Conservation (phyloP, 345 rosid genomes). For the Murraya koenigii region DNA sequence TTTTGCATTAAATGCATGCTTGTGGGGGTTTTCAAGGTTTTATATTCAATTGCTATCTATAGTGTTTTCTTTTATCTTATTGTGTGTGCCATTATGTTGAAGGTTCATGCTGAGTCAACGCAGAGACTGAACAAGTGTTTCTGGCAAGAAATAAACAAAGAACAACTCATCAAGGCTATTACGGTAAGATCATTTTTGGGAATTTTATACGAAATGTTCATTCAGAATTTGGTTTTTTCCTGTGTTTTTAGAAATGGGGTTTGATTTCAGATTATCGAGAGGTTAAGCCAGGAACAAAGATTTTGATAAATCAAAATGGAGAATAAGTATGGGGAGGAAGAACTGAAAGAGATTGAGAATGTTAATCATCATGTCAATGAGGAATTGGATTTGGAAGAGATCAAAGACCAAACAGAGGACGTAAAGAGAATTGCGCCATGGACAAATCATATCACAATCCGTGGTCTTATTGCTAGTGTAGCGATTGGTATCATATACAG, state of each 20-base stretch:
- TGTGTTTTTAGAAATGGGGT: background rate
- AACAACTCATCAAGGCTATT: background rate
- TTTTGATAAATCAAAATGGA: constrained; percentile 6
- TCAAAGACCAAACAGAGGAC: constrained; percentile 36
- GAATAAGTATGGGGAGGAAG: constrained; percentile 23
- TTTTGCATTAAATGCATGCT: background rate
- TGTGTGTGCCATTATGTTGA: background rate
- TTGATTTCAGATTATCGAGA: background rate
- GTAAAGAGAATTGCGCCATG: constrained; percentile 62
- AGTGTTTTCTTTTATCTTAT: background rate
- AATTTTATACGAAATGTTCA: background rate
- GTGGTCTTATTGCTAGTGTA: constrained; percentile 70
- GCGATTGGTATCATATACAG: constrained; percentile 78
- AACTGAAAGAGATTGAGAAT: constrained; percentile 30
- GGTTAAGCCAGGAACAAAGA: background rate
- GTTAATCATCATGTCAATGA: background rate
- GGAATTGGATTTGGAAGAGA: constrained; percentile 26
- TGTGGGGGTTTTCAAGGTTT: background rate
- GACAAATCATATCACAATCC: constrained; percentile 73
- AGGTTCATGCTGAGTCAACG: background rate
- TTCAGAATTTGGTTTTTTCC: background rate
- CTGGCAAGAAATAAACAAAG: background rate
- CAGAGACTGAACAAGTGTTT: background rate
- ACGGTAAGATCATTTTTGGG: background rate
- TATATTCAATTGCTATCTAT: background rate